Conservation (phyloP, 1,284 basidiomycete species). For the Ceratobasidium sp. region DNA sequence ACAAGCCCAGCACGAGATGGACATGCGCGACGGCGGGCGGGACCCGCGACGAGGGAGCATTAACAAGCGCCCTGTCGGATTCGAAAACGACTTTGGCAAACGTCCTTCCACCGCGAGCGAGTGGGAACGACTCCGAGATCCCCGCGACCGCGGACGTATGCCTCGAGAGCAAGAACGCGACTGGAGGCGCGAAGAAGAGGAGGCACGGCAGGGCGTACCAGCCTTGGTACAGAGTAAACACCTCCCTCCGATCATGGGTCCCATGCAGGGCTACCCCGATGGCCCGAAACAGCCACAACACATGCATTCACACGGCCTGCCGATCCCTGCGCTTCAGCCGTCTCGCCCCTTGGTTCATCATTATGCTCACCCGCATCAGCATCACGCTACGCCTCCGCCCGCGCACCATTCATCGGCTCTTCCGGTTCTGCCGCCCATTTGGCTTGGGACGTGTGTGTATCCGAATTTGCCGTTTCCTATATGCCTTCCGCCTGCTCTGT, state of each 20-base stretch:
- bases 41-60: background rate
- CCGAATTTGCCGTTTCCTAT: constrained; percentile 48
- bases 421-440: constrained; percentile 40
- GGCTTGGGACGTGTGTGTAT: constrained; percentile 48
- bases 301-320: constrained; percentile 12
- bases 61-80: constrained; percentile 10
- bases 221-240: constrained; percentile 24
- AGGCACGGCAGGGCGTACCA: constrained; percentile 17
- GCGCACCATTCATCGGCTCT: constrained; percentile 18
- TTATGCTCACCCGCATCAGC: constrained; percentile 29
- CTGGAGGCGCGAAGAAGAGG: constrained; percentile 26
- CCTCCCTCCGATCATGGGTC: constrained; percentile 13
- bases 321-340: constrained; percentile 26
- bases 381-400: constrained; percentile 25
- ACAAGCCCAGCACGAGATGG: constrained; percentile 30
- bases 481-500: constrained; percentile 8
- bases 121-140: constrained; percentile 15
- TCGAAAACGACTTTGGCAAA: constrained; percentile 15
- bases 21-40: constrained; percentile 2
- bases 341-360: constrained; percentile 30
- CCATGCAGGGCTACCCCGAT: constrained; percentile 6
- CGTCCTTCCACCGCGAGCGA: constrained; percentile 15
- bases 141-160: background rate
- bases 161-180: constrained; percentile 18
- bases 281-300: constrained; percentile 15